Evolutionary conservation across 2,329 filamentous ascomycete genomes (phyloP).

Genomic region (Remersonia thermophila): DNA sequence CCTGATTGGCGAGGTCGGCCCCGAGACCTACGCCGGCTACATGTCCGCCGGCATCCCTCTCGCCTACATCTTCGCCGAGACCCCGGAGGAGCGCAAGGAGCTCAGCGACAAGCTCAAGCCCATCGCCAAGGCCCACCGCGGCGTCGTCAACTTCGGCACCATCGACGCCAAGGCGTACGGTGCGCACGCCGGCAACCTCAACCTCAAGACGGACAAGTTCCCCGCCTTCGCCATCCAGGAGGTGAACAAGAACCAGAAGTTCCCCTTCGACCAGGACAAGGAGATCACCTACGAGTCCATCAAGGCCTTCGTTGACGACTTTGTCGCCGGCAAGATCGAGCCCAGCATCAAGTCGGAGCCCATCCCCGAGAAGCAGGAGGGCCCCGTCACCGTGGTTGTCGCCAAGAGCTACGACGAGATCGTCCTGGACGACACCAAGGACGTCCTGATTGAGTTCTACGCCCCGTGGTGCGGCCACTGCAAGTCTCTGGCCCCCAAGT

Average conservation of each 20-base stretch:
- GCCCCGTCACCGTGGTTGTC: slow-evolving; percentile 75
- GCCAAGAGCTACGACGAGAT: slow-evolving; percentile 88
- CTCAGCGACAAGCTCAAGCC: slow-evolving; percentile 69
- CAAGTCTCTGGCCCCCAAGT: slow-evolving; percentile 94
- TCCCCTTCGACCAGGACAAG: slow-evolving; percentile 77
- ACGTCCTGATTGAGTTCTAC: slow-evolving; percentile 97
- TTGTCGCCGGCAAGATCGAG: slow-evolving; percentile 74
- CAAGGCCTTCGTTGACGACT: slow-evolving; percentile 74
- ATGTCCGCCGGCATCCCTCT: slow-evolving; percentile 87
- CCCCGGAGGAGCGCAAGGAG: slow-evolving; percentile 71
- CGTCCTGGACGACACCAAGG: slow-evolving; percentile 88
- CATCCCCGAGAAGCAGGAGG: slow-evolving; percentile 85
- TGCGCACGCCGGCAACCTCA: slow-evolving; percentile 90
- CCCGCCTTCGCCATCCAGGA: slow-evolving; percentile 97
- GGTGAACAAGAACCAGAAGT: slow-evolving; percentile 91
- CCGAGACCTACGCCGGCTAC: slow-evolving; percentile 91
- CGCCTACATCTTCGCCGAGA: slow-evolving; percentile 96
- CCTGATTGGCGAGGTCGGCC: slow-evolving; percentile 88
- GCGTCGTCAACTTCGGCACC: slow-evolving; percentile 92
- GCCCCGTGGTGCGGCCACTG: slow-evolving; percentile 99
- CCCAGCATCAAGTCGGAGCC: slow-evolving; percentile 98
- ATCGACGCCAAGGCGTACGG: slow-evolving; percentile 93
- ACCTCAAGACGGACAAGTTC: slow-evolving; percentile 91
- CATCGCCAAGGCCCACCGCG: slow-evolving; percentile 82
- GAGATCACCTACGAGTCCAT: slow-evolving; percentile 62